Evolutionary conservation across 768 basidiomycete species (phyloP).

Genomic region (Tulasnella sp.): DNA sequence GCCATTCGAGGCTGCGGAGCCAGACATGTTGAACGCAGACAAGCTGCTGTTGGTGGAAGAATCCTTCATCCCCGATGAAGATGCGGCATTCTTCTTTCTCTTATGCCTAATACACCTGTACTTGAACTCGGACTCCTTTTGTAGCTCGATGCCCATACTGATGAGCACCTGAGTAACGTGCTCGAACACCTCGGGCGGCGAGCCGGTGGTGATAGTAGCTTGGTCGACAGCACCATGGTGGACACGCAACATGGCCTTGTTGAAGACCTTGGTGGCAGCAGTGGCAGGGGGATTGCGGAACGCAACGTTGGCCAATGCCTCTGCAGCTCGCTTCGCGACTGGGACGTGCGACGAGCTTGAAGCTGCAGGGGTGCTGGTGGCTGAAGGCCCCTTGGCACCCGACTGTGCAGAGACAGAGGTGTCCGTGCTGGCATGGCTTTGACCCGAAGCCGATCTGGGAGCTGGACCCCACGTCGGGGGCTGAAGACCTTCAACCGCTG

Average conservation of each 20-base stretch:
- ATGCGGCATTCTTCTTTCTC: conserved; percentile 43
- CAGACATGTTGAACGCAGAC: conserved; percentile 66
- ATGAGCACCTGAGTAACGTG: conserved; percentile 71
- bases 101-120: conserved; percentile 74
- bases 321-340: not conserved
- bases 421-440: conserved; percentile 7
- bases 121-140: conserved; percentile 83
- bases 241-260: conserved; percentile 41
- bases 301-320: conserved; percentile 8
- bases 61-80: conserved; percentile 35
- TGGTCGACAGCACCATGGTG: conserved; percentile 92
- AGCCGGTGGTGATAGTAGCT: conserved; percentile 70
- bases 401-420: not conserved
- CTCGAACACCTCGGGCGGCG: conserved; percentile 79
- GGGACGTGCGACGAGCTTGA: not conserved
- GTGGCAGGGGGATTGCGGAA: conserved; percentile 17
- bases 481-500: conserved; percentile 3
- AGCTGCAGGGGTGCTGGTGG: not conserved
- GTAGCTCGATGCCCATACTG: conserved; percentile 84
- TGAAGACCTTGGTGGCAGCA: conserved; percentile 4
- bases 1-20: conserved; percentile 76
- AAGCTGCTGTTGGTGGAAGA: conserved; percentile 33
- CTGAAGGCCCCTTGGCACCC: not conserved
- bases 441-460: conserved; percentile 4
- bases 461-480: not conserved